A percentile compares a stretch with the other conserved stretches of the same genome.
These are phyloP conservation scores for Fusarium pseudocircinatum DNA, from an alignment of 2,329 filamentous ascomycete genomes.

Conservation along the genomic window DNA sequence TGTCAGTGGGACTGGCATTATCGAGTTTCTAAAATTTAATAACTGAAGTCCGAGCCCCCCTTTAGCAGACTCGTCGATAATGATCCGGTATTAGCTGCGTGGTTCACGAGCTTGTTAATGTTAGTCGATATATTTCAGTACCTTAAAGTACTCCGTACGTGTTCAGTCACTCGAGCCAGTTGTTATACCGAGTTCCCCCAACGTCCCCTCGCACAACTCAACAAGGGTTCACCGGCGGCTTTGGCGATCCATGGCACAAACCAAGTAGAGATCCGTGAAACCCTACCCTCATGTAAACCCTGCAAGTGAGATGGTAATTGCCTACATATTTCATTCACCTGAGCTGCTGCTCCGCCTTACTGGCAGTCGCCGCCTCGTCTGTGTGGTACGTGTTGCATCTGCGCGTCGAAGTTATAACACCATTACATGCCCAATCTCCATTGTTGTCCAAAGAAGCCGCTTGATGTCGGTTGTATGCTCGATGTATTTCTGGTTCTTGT, in stretches of 20 bases:
- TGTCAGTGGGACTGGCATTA: neutral
- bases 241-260: conserved; percentile 29
- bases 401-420: neutral
- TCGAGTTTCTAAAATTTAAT: neutral
- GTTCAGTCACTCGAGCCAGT: neutral
- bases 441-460: neutral
- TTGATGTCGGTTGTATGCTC: neutral
- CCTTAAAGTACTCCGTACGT: neutral
- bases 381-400: neutral
- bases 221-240: conserved; percentile 24
- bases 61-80: neutral
- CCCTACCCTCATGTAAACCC: conserved; percentile 19
- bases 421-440: neutral
- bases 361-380: neutral
- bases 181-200: conserved; percentile 1
- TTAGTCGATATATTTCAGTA: neutral
- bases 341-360: neutral
- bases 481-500: neutral
- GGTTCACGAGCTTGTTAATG: neutral
- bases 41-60: neutral
- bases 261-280: conserved; percentile 39
- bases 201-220: conserved; percentile 8
- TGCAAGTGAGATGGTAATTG: conserved; percentile 1
- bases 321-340: conserved; percentile 5
- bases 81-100: neutral